phyloP scores from a whole-genome alignment of 2,329 filamentous ascomycete genomes.

The Aspergillus awamori region DNA sequence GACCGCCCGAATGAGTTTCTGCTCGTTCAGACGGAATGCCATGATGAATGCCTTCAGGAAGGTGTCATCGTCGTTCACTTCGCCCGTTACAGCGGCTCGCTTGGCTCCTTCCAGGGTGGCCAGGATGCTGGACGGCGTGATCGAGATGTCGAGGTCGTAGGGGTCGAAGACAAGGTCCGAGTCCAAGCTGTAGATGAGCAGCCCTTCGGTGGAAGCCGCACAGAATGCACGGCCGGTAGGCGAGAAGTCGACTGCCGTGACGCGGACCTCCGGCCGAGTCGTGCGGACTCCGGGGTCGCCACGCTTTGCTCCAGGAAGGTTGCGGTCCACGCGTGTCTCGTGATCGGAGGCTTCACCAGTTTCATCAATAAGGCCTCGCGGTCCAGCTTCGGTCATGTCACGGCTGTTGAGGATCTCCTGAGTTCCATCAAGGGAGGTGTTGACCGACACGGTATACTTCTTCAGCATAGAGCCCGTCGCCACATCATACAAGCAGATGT shows the following conservation, averaged over 20 bases:
- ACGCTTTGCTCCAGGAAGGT: conserved; percentile 81
- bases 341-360: conserved; percentile 85
- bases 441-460: conserved; percentile 94
- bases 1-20: conserved; percentile 76
- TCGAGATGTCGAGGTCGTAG: conserved; percentile 90
- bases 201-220: conserved; percentile 89
- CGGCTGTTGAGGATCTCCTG: conserved; percentile 97
- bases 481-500: conserved; percentile 96
- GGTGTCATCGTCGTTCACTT: conserved; percentile 69
- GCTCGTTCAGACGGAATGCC: conserved; percentile 93
- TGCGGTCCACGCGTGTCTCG: conserved; percentile 78
- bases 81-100: conserved; percentile 36
- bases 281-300: conserved; percentile 82
- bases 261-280: conserved; percentile 77
- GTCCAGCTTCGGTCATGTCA: conserved; percentile 86
- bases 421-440: conserved; percentile 92
- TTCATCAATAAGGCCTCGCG: conserved; percentile 80
- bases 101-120: conserved; percentile 64
- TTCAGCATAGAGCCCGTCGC: conserved; percentile 87
- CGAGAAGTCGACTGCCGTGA: conserved; percentile 82
- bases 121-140: conserved; percentile 85
- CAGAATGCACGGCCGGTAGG: conserved; percentile 90
- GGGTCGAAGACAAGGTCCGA: conserved; percentile 85
- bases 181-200: conserved; percentile 92
- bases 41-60: conserved; percentile 93